Percentiles rank a stretch among this genome's conserved stretches.
Conservation (phyloP, 73 alveolate genomes). For the Durusdinium trenchii region DNA sequence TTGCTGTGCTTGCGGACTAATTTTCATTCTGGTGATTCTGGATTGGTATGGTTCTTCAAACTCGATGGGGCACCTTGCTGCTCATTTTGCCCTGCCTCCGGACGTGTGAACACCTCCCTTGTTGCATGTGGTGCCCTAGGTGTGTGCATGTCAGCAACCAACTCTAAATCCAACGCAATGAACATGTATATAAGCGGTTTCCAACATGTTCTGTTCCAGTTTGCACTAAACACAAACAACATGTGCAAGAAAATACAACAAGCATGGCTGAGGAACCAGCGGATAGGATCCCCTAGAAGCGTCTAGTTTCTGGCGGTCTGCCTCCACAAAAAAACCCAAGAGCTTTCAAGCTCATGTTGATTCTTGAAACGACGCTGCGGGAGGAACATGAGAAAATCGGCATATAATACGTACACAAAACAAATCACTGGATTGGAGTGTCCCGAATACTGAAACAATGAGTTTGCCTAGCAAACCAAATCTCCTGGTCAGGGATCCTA, state of each 20-base stretch:
- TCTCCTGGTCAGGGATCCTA: too few species aligned
- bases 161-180: neutral
- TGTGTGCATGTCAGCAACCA: neutral
- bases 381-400: too few species aligned
- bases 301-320: constrained; percentile 55
- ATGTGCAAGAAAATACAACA: neutral
- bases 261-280: neutral
- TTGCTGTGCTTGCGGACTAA: neutral
- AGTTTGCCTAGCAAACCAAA: too few species aligned
- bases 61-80: neutral
- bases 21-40: neutral
- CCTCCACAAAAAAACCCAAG: constrained; percentile 1
- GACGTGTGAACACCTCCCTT: constrained; percentile 73
- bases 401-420: too few species aligned
- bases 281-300: constrained; percentile 56
- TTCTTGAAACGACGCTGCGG: too few species aligned
- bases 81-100: constrained; percentile 7
- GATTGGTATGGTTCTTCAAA: neutral
- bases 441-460: too few species aligned
- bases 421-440: too few species aligned
- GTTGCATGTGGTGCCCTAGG: constrained; percentile 91
- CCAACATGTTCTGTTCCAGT: too few species aligned
- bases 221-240: neutral
- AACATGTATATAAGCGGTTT: neutral
- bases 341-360: too few species aligned